Evolutionary conservation across 495 filamentous ascomycete genomes (phyloP), one percentile per base, ranked within the genome.

Genomic region (Xeromyces bisporus): DNA sequence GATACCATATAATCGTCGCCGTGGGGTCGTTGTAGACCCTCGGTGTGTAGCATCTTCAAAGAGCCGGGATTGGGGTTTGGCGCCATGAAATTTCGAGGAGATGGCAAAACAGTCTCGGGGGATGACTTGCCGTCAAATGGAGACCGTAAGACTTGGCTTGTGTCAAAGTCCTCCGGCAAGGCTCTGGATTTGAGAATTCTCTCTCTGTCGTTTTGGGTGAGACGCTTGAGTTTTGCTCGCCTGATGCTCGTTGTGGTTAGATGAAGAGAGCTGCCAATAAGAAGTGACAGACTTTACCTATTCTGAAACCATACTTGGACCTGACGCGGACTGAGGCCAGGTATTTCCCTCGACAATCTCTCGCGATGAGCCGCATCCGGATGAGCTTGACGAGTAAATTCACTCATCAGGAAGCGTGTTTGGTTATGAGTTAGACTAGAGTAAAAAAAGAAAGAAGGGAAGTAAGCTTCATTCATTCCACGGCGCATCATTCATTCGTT

Each of bases 291-390:
- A 32, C 50, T 67, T 40, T 66, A 93, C 87, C 87, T 73, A 56
- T 96, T 96, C 55, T 96, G 87, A 54, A 96, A 96, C 87, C 87
- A 96, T 36, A 96, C 87, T 59, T 96, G 87, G 6, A 96, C 87
- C 49, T 96, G 87, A 35, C 87, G 73, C 24, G 87, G 83, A 36
- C 80, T 93, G 26, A 96, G 59, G 7, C 87, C 87, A 26, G 87
- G 87, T 31, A 96, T 94, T 46, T 94, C 87, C 34, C 79, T 65
- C 18, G 87, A 87, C 31, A 96, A 60, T 18, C 85, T 66, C 53
- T 94, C 85, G 34, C 87, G 71, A 56, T 96, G 85, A 26, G 82
- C 80, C 18, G 87, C 86, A 51, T 96, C 86, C 8, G 87, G 87
- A 57, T 96, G 87, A 13, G 87, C 80, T 44, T 96, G 84, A 40